These are phyloP conservation scores for Populus simonii DNA, from an alignment of 345 rosid genomes.

Conservation along the genomic window DNA sequence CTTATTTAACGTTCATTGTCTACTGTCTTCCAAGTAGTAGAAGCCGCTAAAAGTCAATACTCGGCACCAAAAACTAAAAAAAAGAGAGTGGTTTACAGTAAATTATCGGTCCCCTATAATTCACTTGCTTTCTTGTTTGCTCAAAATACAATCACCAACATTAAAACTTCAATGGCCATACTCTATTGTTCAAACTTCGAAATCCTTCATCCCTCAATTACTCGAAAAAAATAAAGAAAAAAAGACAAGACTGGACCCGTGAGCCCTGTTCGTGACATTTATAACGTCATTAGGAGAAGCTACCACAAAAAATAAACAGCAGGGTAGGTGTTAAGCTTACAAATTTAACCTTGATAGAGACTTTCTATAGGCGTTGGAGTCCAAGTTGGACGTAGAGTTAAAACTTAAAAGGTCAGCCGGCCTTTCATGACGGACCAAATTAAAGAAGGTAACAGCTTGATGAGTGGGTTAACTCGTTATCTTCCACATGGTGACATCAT, in stretches of 20 bases:
- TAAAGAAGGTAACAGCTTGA: not conserved
- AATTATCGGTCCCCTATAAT: not conserved
- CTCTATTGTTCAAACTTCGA: not conserved
- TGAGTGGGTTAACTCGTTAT: not conserved
- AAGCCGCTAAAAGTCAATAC: not conserved
- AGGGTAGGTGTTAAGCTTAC: not conserved
- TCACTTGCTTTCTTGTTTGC: not conserved
- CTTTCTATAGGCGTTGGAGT: not conserved
- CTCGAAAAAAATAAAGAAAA: too few species aligned
- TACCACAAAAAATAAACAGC: not conserved
- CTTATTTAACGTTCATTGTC: not conserved
- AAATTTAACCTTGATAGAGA: not conserved
- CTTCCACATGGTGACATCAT: not conserved
- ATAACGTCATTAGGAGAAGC: not conserved
- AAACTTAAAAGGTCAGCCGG: not conserved
- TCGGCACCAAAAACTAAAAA: not conserved
- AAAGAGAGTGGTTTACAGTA: not conserved
- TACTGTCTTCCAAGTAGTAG: not conserved
- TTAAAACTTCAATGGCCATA: not conserved
- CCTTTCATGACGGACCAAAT: not conserved
- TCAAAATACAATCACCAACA: not conserved
- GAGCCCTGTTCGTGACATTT: too few species aligned
- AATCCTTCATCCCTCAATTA: too few species aligned
- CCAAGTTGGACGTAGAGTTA: not conserved
- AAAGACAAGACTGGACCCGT: too few species aligned